Evolutionary conservation across 306 rosid genomes (phyloP).

Genomic region (Abrus precatorius): DNA sequence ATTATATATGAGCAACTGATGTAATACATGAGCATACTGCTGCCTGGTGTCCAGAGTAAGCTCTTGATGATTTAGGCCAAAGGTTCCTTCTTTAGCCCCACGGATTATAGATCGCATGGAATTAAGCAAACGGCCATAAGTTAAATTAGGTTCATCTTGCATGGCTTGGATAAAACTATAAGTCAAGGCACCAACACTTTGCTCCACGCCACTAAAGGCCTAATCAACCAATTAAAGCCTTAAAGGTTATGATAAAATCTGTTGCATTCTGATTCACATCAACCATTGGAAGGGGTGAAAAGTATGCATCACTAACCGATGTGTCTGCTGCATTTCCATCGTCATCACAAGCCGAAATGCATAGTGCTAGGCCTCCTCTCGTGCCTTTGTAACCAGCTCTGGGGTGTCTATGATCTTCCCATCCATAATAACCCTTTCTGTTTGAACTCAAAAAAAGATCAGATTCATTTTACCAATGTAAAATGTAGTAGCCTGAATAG

Average conservation of each 20-base stretch:
- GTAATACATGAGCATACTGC: slow-evolving; percentile 53
- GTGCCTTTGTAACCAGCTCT: slow-evolving; percentile 61
- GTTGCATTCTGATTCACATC: background rate
- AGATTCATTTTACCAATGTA: slow-evolving; percentile 20
- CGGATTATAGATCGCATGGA: slow-evolving; percentile 61
- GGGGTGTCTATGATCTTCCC: slow-evolving; percentile 54
- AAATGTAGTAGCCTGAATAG: background rate
- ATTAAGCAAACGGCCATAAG: slow-evolving; percentile 61
- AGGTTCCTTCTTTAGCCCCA: slow-evolving; percentile 55
- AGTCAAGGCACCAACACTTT: slow-evolving; percentile 69
- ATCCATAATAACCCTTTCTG: slow-evolving; percentile 57
- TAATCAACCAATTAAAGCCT: slow-evolving; percentile 35
- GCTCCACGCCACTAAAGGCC: slow-evolving; percentile 59
- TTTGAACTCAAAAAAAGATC: slow-evolving; percentile 4
- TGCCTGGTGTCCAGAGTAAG: slow-evolving; percentile 29
- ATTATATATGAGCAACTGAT: background rate
- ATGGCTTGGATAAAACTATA: slow-evolving; percentile 69
- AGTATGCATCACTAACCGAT: slow-evolving; percentile 50
- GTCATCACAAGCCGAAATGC: slow-evolving; percentile 64
- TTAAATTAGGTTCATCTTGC: slow-evolving; percentile 59
- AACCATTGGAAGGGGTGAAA: background rate
- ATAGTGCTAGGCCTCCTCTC: slow-evolving; percentile 61
- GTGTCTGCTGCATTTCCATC: slow-evolving; percentile 60
- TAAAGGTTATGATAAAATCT: background rate
- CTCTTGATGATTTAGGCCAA: slow-evolving; percentile 40